Evolutionary conservation across 2,329 filamentous ascomycete genomes (phyloP), one percentile per base, ranked within the genome.

Genomic region (Pyricularia grisea): DNA sequence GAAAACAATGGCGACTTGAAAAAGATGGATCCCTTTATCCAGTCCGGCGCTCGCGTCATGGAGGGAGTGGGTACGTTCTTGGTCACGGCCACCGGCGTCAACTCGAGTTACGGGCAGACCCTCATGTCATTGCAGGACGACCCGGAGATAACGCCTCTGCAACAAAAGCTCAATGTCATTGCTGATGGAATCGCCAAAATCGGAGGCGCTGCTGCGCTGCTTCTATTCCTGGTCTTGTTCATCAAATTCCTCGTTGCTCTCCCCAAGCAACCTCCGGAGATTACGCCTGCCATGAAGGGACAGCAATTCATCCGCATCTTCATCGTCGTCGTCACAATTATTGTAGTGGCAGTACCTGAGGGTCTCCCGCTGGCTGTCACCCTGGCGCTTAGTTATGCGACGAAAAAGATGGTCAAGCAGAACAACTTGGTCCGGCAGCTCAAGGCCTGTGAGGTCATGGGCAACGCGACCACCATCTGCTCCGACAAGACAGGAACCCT

Each of bases 181-280:
- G 81, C 82, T 23, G 76, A 79, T 69, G 76, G 74, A 23, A 83
- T 84, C 31, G 79, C 80, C 0, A 80, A 81, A 72, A 75, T 81
- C 42, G 85, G 85, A 42, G 87, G 90, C 73, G 87, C 87, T 68
- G 89, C 92, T 33, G 91, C 91, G 63, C 78, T 91, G 17, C 78
- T 94, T 10, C 83, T 94, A 23, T 94, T 95, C 76, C 79, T 93
- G 67, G 90, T 93, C 28, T 82, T 94, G 14, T 87, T 94, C 74
- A 92, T 94, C 81, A 89, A 92, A 74, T 94, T 93, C 76, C 81
- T 92, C 28, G 89, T 85, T 42, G 78, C 83, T 20, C 82, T 94
- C 80, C 87, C 1, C 4, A 86, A 0, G 78, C 85, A 67, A 93
- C 92, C 78, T 6, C 42, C 42, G 14, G 42, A 50, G 79, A 76